Evolutionary conservation across 192 early-diverging fungal genomes (phyloP).

Genomic region (Phlyctochytrium bullatum): DNA sequence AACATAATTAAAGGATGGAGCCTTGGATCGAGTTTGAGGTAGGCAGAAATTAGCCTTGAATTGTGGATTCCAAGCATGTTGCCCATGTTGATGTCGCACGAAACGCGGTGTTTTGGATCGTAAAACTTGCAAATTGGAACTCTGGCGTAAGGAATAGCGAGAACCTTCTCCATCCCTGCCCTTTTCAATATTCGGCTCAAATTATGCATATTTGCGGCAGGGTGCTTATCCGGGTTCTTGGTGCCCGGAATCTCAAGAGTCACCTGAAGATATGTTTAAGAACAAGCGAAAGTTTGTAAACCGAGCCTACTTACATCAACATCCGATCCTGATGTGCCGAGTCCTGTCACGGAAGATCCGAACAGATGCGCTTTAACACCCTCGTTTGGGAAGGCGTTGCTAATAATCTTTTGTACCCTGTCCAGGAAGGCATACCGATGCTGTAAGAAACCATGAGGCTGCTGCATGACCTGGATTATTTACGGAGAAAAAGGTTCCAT

Average conservation of each 20-base stretch:
- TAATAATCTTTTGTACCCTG: not conserved
- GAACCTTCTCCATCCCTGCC: slow-evolving; percentile 35
- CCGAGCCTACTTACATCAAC: slow-evolving; percentile 28
- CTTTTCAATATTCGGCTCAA: slow-evolving; percentile 24
- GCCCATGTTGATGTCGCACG: slow-evolving; percentile 44
- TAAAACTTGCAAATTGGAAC: slow-evolving; percentile 53
- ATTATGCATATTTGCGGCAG: slow-evolving; percentile 27
- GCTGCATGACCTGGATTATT: not conserved
- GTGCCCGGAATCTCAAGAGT: slow-evolving; percentile 16
- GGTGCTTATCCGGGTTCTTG: slow-evolving; percentile 16
- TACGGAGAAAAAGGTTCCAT: too few relatives aligned
- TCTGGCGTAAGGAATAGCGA: slow-evolving; percentile 29
- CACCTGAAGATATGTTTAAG: not conserved
- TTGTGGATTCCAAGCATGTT: slow-evolving; percentile 46
- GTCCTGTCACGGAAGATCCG: slow-evolving; percentile 41
- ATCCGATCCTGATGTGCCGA: slow-evolving; percentile 39
- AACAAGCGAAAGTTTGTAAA: not conserved
- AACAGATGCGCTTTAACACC: slow-evolving; percentile 32
- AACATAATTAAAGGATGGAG: slow-evolving; percentile 44
- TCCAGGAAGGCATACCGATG: not conserved
- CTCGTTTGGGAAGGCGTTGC: not conserved
- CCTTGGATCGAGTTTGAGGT: slow-evolving; percentile 35
- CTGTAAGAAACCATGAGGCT: not conserved
- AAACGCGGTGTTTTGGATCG: slow-evolving; percentile 24
- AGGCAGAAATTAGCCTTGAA: slow-evolving; percentile 35